Evolutionary conservation across 2,329 filamentous ascomycete genomes (phyloP), one percentile per base, ranked within the genome.

Genomic region (Microdochium paspali): DNA sequence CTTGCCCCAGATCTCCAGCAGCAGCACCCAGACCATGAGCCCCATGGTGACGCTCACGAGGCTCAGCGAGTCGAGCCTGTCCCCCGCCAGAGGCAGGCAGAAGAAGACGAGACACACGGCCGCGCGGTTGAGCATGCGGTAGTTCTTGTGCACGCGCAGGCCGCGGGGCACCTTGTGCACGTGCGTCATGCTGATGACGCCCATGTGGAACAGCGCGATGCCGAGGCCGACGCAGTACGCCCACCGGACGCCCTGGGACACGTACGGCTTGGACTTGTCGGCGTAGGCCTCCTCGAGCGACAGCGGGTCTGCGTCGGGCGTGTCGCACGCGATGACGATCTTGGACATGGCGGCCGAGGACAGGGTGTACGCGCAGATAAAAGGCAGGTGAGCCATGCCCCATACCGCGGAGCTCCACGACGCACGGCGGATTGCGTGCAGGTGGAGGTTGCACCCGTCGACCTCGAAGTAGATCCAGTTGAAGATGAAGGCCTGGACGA

Each of bases 381-480:
- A 83, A 1, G 78, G 73, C 23, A 84, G 64, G 58, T 84, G 80
- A 9, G 72, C 66, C 21, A 73, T 65, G 20, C 70, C 64, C 80
- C 80, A 84, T 5, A 74, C 39, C 23, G 75, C 60, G 4, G 77
- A 74, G 71, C 70, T 65, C 20, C 60, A 45, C 2, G 67, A 64
- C 31, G 71, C 69, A 2, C 79, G 66, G 10, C 81, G 68, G 48
- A 85, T 84, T 9, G 81, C 80, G 61, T 84, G 81, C 0, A 73
- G 61, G 44, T 74, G 70, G 18, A 84, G 65, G 56, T 78, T 76
- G 48, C 68, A 68, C 15, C 66, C 70, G 58, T 83, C 80, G 30
- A 84, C 70, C 56, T 84, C 79, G 56, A 82, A 82, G 58, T 82
- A 82, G 10, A 82, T 68, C 76, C 77, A 80, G 55, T 81, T 80